Evolutionary conservation across 352 stramenopile species (phyloP), one percentile per base, ranked within the genome.

Genomic region (Phytophthora vignae): DNA sequence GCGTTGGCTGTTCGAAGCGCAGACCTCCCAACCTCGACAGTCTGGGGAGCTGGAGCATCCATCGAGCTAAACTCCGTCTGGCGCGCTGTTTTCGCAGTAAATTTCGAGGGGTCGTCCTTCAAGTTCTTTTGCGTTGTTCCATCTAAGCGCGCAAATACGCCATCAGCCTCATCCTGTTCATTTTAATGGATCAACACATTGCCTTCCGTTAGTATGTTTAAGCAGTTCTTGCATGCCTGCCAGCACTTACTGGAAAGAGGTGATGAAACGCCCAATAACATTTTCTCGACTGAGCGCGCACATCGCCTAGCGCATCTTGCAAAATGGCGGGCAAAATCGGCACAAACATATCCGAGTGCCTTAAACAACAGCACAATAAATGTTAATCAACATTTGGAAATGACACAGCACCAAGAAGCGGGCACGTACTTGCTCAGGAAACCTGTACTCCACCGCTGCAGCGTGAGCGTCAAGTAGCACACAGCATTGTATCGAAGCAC

Each of bases 191-290:
- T 21, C 46, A 15, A 72, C 17, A 36, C 27, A 74, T 21, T 29
- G 36, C 10, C 8, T n/a, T 36, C 15, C 25, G 31, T 69, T 57
- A 76, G 54, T 46, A 31, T 42, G 21, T 0, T 38, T 1, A 4
- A 8, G 8, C 11, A 49, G 29, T 56, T 21, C 19, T 17, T 12
- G 36, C 11, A 59, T 29, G 10, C 21, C 27, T 31, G 19, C 15
- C 22, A 22, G n/a, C 12, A 68, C 59, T 14, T 71, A 90, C 85
- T 27, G 82, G 71, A 36, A 94, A 96, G 6, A 93, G 60, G 25
- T 84, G 42, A 44, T 95, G 85, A 52, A 90, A 85, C 14, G 84
- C 79, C 89, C 89, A 96, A 56, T 87, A 96, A 38, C 85, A 95
- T 55, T 93, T 93, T 64, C 89, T 79, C 29, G 87, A 84, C 52